phyloP scores from a whole-genome alignment of 208 protist species.

The Trypanosoma grayi region DNA sequence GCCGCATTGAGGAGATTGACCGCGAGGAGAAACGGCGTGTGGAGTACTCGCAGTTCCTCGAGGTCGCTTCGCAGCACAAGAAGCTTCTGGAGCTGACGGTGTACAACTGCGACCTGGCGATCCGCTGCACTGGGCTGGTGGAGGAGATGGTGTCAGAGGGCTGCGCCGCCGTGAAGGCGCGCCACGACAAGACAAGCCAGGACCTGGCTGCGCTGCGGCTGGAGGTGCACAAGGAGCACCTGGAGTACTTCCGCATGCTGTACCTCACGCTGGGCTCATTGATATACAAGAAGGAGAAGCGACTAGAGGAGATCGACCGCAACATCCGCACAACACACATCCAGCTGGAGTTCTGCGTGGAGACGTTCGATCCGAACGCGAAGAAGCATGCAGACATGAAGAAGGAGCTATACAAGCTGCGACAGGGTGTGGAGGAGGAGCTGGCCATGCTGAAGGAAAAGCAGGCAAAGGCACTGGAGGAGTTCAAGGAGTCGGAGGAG shows the following conservation, averaged over 20 bases:
- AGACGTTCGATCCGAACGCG: slow-evolving; percentile 79
- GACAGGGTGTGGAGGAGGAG: slow-evolving; percentile 58
- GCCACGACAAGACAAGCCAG: slow-evolving; percentile 50
- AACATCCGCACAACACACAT: slow-evolving; percentile 75
- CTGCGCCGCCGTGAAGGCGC: slow-evolving; percentile 47
- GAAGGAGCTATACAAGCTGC: slow-evolving; percentile 57
- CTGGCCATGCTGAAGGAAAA: slow-evolving; percentile 77
- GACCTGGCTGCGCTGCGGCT: slow-evolving; percentile 39
- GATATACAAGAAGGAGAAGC: slow-evolving; percentile 56
- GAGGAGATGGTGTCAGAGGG: slow-evolving; percentile 51
- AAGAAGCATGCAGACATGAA: slow-evolving; percentile 78
- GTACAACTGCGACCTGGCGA: slow-evolving; percentile 56
- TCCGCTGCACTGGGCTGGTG: slow-evolving; percentile 45
- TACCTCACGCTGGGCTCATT: slow-evolving; percentile 46
- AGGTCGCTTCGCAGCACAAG: slow-evolving; percentile 55
- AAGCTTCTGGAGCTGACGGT: slow-evolving; percentile 53
- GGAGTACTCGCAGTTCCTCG: slow-evolving; percentile 50
- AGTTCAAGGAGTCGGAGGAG: slow-evolving; percentile 77
- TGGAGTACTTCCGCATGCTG: slow-evolving; percentile 62
- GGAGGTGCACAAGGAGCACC: slow-evolving; percentile 53
- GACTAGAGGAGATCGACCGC: slow-evolving; percentile 74
- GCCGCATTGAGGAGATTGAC: slow-evolving; percentile 54
- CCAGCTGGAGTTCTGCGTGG: slow-evolving; percentile 79
- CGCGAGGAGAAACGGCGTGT: slow-evolving; percentile 49
- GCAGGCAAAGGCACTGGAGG: slow-evolving; percentile 62